Conservation (phyloP, 345 rosid genomes). For the Atalantia buxifolia region DNA sequence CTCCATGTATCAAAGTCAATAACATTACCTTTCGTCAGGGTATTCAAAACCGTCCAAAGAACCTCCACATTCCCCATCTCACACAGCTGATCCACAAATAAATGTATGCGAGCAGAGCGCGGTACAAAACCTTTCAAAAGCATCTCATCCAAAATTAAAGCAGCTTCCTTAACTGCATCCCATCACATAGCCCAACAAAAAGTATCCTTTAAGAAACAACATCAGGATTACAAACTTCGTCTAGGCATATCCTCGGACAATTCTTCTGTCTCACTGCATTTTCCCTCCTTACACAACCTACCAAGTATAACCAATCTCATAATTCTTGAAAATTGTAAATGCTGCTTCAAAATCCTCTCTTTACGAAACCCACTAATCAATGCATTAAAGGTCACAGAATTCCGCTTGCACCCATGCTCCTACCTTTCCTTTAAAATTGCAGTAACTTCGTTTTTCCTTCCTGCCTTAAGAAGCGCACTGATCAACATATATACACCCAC, state of each 20-base stretch:
- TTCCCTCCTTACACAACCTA: constrained; percentile 53
- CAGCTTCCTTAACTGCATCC: constrained; percentile 51
- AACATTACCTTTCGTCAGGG: constrained; percentile 39
- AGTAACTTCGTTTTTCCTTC: no score
- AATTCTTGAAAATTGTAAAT: neutral
- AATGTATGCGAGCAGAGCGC: constrained; percentile 26
- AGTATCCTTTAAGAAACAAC: constrained; percentile 65
- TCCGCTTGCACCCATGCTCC: constrained; percentile 9
- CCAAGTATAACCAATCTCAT: constrained; percentile 19
- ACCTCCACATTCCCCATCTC: constrained; percentile 33
- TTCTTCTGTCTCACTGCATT: constrained; percentile 54
- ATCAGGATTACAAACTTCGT: constrained; percentile 62
- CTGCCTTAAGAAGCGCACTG: constrained; percentile 32
- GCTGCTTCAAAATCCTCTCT: constrained; percentile 55
- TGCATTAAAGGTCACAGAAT: constrained; percentile 60
- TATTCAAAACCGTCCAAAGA: constrained; percentile 36
- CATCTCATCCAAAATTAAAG: constrained; percentile 44
- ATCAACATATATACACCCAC: constrained; percentile 55
- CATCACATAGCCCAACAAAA: constrained; percentile 60
- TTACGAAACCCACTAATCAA: constrained; percentile 53
- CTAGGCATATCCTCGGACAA: constrained; percentile 56
- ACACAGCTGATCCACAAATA: constrained; percentile 43
- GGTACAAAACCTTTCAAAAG: constrained; percentile 67
- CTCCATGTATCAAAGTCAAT: constrained; percentile 40
- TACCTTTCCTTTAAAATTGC: no score